Evolutionary conservation across 192 early-diverging fungal species (phyloP).

Genomic region (Coemansia sp.): DNA sequence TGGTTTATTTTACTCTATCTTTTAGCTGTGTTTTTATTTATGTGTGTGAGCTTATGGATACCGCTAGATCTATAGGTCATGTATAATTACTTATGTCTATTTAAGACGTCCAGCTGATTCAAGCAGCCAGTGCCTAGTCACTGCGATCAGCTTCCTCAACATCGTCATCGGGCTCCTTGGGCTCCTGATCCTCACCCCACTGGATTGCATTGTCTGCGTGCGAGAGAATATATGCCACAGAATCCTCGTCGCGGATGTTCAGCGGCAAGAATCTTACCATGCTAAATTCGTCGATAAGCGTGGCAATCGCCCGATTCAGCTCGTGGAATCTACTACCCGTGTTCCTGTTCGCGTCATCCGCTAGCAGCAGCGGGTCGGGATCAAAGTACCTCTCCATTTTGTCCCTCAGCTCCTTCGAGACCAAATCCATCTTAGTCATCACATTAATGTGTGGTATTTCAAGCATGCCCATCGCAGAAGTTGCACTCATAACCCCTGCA

Average conservation of each 20-base stretch:
- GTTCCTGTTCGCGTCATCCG: constrained; percentile 74
- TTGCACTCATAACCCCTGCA: constrained; percentile 92
- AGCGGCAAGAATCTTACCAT: constrained; percentile 96
- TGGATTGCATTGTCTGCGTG: constrained; percentile 94
- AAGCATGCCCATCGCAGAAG: constrained; percentile 92
- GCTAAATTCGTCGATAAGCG: constrained; percentile 92
- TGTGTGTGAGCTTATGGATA: no score
- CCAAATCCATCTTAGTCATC: constrained; percentile 95
- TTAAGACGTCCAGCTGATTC: no score
- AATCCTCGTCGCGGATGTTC: constrained; percentile 93
- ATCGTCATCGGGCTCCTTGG: constrained; percentile 69
- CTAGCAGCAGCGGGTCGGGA: constrained; percentile 81
- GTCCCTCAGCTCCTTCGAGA: constrained; percentile 61
- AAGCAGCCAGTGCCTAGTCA: constrained; percentile 6
- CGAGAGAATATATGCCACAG: constrained; percentile 78
- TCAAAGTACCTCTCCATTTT: constrained; percentile 82
- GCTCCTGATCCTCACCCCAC: constrained; percentile 96
- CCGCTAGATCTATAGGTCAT: not conserved
- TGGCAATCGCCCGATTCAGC: constrained; percentile 86
- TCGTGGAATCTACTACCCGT: constrained; percentile 77
- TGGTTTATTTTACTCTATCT: no score
- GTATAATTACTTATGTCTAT: not conserved
- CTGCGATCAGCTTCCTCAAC: constrained; percentile 20
- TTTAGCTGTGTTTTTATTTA: no score
- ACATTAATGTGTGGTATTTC: constrained; percentile 99